A percentile compares a stretch with the other conserved stretches of the same genome.
phyloP scores from a whole-genome alignment of 345 rosid species.

The Populus alba region DNA sequence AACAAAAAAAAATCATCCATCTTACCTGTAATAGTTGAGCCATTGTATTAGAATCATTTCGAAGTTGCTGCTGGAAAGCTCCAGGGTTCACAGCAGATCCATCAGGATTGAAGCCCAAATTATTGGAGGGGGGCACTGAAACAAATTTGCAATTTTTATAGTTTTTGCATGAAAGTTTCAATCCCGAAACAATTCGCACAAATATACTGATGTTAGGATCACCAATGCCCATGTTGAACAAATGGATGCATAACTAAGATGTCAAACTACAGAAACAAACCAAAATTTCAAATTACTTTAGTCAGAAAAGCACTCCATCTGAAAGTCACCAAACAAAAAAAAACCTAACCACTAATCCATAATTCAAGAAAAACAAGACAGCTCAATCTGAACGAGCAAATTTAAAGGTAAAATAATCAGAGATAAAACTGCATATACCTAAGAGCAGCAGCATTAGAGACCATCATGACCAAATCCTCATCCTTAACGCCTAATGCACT shows the following conservation, averaged over 20 bases:
- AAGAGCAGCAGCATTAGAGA: conserved; percentile 44
- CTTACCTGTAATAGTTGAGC: conserved; percentile 80
- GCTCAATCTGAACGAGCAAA: not conserved
- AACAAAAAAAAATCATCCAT: conserved; percentile 3
- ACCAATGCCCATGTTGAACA: not conserved
- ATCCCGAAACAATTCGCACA: not conserved
- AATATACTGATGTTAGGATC: too few species aligned
- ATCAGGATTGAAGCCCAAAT: conserved; percentile 67
- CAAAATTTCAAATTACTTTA: not conserved
- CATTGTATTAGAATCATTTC: conserved; percentile 69
- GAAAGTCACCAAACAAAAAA: not conserved
- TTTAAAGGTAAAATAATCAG: not conserved
- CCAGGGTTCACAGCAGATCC: conserved; percentile 90
- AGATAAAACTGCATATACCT: conserved; percentile 31
- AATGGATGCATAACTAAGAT: not conserved
- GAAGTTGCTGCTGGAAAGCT: conserved; percentile 81
- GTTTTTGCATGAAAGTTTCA: conserved; percentile 3
- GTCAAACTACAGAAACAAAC: not conserved
- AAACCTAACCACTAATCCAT: not conserved
- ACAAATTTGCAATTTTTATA: conserved; percentile 9
- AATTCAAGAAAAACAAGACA: not conserved
- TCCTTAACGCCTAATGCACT: conserved; percentile 83
- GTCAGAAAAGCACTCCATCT: not conserved
- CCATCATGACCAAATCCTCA: conserved; percentile 95
- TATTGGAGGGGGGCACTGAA: conserved; percentile 54